Conservation (phyloP, 2,329 filamentous ascomycete genomes). For the Curvularia eragrostidis region DNA sequence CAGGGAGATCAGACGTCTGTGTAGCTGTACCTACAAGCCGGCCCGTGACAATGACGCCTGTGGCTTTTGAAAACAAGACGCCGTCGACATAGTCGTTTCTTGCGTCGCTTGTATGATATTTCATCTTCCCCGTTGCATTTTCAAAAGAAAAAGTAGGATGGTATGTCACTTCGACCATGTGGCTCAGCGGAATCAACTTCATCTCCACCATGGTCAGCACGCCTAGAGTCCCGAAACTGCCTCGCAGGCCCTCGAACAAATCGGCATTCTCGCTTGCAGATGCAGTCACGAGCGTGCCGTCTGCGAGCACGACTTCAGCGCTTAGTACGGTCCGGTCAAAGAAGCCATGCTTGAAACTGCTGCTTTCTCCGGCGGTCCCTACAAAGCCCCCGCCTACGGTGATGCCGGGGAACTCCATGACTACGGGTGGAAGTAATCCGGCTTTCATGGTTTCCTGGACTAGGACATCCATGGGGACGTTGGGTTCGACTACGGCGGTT, state of each 20-base stretch:
- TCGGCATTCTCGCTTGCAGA: slow-evolving; percentile 58
- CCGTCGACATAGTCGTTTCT: slow-evolving; percentile 72
- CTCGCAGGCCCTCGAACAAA: slow-evolving; percentile 65
- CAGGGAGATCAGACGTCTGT: slow-evolving; percentile 19
- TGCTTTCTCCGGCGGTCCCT: slow-evolving; percentile 71
- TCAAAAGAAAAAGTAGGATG: slow-evolving; percentile 60
- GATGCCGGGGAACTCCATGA: slow-evolving; percentile 76
- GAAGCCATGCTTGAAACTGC: slow-evolving; percentile 70
- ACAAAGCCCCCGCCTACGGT: slow-evolving; percentile 72
- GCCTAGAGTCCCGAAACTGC: slow-evolving; percentile 67
- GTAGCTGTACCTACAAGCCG: slow-evolving; percentile 57
- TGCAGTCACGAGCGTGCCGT: slow-evolving; percentile 61
- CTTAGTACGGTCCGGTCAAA: slow-evolving; percentile 69
- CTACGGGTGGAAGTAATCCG: slow-evolving; percentile 67
- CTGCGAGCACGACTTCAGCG: slow-evolving; percentile 68
- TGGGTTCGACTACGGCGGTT: slow-evolving; percentile 70
- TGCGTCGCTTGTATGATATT: slow-evolving; percentile 51
- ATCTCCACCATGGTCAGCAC: slow-evolving; percentile 67
- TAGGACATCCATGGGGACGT: slow-evolving; percentile 71
- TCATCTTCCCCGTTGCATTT: slow-evolving; percentile 57
- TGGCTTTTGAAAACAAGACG: slow-evolving; percentile 64
- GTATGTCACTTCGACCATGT: slow-evolving; percentile 69
- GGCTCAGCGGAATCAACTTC: slow-evolving; percentile 59
- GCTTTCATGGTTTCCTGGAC: slow-evolving; percentile 62
- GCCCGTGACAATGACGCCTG: slow-evolving; percentile 67